phyloP scores from a whole-genome alignment of 371 early-diverging fungal species.

The Sporodiniella umbellata region DNA sequence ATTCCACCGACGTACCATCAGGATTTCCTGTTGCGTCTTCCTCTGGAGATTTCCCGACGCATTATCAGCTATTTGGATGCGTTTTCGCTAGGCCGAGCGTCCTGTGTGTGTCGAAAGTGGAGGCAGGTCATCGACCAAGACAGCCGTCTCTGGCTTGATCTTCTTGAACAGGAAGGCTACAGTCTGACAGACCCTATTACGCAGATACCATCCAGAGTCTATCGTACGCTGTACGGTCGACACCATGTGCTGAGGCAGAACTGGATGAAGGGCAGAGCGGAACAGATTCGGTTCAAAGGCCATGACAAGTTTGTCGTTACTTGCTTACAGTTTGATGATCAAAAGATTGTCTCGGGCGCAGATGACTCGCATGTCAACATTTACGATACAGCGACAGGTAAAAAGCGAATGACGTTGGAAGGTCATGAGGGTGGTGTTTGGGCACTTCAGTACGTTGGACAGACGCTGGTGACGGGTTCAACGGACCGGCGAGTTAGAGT shows the following conservation, averaged over 20 bases:
- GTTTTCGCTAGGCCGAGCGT: conserved; percentile 68
- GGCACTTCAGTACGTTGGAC: conserved; percentile 89
- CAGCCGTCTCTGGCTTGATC: conserved; percentile 49
- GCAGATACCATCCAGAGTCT: conserved; percentile 16
- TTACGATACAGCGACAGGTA: conserved; percentile 75
- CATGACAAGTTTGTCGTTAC: conserved; percentile 88
- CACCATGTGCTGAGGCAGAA: conserved; percentile 75
- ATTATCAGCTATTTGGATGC: conserved; percentile 81
- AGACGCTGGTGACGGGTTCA: conserved; percentile 91
- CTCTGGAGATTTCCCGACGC: conserved; percentile 71
- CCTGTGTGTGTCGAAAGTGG: conserved; percentile 77
- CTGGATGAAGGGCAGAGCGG: conserved; percentile 75
- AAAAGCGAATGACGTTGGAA: conserved; percentile 44
- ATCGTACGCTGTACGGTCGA: conserved; percentile 55
- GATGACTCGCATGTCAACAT: conserved; percentile 88
- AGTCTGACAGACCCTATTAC: conserved; percentile 2
- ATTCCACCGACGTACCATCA: conserved; percentile 79
- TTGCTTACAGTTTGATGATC: conserved; percentile 91
- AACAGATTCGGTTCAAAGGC: conserved; percentile 72
- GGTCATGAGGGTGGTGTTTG: conserved; percentile 99
- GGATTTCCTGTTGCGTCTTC: conserved; percentile 81
- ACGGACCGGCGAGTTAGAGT: conserved; percentile 96
- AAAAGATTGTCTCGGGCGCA: conserved; percentile 90
- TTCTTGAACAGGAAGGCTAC: conserved; percentile 48
- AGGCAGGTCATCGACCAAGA: conserved; percentile 69